phyloP scores from a whole-genome alignment of 768 basidiomycete genomes.

The Suillus ampliporus region DNA sequence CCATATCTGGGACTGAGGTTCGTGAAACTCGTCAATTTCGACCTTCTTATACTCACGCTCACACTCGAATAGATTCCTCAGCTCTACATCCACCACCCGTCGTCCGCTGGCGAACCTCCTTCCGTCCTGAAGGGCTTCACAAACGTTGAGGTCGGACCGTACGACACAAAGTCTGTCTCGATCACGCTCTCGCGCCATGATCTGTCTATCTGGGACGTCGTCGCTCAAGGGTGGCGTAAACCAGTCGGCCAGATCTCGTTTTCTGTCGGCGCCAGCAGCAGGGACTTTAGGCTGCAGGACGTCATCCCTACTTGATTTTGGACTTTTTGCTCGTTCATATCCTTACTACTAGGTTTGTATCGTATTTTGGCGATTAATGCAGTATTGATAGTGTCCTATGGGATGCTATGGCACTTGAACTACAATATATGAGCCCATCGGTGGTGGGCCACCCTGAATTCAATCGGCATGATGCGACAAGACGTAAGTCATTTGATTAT shows the following conservation, averaged over 20 bases:
- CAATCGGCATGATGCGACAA: too few species aligned
- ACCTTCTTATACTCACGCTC: conserved; percentile 1
- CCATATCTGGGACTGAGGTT: conserved; percentile 36
- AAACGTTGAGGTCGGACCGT: conserved; percentile 52
- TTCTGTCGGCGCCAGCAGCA: conserved; percentile 9
- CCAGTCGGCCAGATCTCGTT: conserved; percentile 8
- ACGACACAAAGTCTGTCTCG: conserved; percentile 48
- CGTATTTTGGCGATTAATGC: neutral
- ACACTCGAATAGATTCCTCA: conserved; percentile 58
- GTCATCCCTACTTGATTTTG: neutral
- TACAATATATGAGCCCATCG: too few species aligned
- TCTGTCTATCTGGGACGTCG: conserved; percentile 73
- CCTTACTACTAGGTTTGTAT: conserved; percentile 95
- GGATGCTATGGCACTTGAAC: too few species aligned
- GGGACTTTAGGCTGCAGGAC: conserved; percentile 7
- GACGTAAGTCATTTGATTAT: too few species aligned
- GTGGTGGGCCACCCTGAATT: too few species aligned
- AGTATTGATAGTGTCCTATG: too few species aligned
- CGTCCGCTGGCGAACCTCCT: conserved; percentile 65
- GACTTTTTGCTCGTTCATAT: conserved; percentile 82
- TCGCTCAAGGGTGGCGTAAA: conserved; percentile 62
- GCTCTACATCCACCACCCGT: conserved; percentile 68
- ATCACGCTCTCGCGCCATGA: conserved; percentile 67
- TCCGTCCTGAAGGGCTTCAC: conserved; percentile 68
- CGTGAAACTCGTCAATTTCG: conserved; percentile 4